Evolutionary conservation across 202 grass and related monocot species (phyloP), one percentile per base, ranked within the genome.

Genomic region (Miscanthus sacchariflorus): DNA sequence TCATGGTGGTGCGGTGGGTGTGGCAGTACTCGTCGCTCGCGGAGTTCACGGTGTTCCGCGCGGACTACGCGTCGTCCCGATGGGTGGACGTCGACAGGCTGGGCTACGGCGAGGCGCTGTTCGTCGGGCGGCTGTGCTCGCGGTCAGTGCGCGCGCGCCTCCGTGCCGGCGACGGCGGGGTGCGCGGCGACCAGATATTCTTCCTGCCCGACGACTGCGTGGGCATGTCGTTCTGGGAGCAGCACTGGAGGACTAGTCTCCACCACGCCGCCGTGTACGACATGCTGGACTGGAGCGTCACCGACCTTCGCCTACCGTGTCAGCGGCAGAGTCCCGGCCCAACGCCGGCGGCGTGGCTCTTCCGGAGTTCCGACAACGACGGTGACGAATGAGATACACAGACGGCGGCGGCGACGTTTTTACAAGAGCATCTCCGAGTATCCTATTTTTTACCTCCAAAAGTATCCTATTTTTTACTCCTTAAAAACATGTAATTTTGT

Each of bases 81-180:
- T 72, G 38, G 36, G 70, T 42, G 70, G 19, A 1, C 9, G 4
- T 72, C 19, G 42, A 39, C 18, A 12, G 4, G 4, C 70, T 72
- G 19, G 70, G 18, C 38, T 2, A 4, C 9, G 70, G 38, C 38
- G 38, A 43, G 70, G 70, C 19, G 38, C 18, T 72, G 38, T 72
- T 72, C 38, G 38, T 72, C 70, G 38, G 70, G 70, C 38, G 70
- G 70, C 9, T 72, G 70, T 72, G 70, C 68, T 71, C 68, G 18
- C 17, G 68, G 68, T 18, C 17, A 9, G 68, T 43, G 70, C 9
- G 38, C 17, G 68, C 48, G 48, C 13, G 48, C 13, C 48, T 50
- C 48, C 13, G 48, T 1, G 48, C 13, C 48, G 48, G 15, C 48
- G 18, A 18, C 35, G 69, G 9, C 28, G 28, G 28, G 9, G 18